Evolutionary conservation across 2,329 filamentous ascomycete genomes (phyloP), one percentile per base, ranked within the genome.

Genomic region (Pseudogymnoascus sp.): DNA sequence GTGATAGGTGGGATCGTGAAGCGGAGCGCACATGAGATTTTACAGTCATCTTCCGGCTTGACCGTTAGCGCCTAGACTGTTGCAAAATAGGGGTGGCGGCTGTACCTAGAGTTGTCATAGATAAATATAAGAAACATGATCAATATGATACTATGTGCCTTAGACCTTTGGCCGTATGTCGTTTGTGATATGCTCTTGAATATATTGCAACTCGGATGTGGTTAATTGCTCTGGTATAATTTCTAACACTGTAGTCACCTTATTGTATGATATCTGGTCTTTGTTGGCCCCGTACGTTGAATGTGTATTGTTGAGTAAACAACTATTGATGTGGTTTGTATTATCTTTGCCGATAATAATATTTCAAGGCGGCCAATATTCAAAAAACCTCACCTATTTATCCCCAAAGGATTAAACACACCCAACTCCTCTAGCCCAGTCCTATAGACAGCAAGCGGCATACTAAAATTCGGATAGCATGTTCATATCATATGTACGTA

Each of bases 1-100:
- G 89, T 96, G 63, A 96, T 93, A 35, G 93, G 93, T 73, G 93
- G 93, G 75, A 96, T 97, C 70, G 83, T 96, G 68, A 95, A 93
- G 80, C 87, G 87, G 62, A 87, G 86, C n/a, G 88, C 88, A 4
- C 83, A 88, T 70, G 88, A 91, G 75, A 82, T 90, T 61, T 77
- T 91, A 33, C 50, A 56, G n/a, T 75, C 72, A 13, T 65, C 67
- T 42, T 60, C 50, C n/a, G 50, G 50, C 17, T 5, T 56, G 29
- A 19, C 5, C n/a, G 11, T 56, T n/a, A 56, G 50, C 50, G 11
- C 50, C n/a, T 56, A 56, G 50, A 19, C 11, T 5, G 29, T 1
- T 13, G 33, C 33, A 56, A 35, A 35, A 56, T 21, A 13, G 29
- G n/a, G n/a, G 17, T 21, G 17, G 29, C 17, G 17, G 29, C 11